These are phyloP conservation scores for Thielaviopsis cerberus DNA, from an alignment of 2,329 filamentous ascomycete genomes.

Conservation along the genomic window DNA sequence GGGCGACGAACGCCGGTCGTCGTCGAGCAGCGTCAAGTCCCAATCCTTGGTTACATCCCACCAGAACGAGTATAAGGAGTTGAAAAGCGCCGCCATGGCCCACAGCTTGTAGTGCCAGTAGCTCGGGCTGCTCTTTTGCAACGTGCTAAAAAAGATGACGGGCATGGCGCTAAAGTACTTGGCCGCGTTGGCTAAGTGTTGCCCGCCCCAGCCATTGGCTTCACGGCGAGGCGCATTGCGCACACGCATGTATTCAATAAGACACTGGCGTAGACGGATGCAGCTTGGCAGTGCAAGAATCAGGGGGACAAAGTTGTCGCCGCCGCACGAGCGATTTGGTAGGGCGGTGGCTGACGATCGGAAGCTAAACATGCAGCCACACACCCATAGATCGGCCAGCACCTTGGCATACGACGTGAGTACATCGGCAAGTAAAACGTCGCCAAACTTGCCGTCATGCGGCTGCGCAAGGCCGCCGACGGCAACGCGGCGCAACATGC, in stretches of 20 bases:
- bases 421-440: constrained; percentile 83
- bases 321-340: constrained; percentile 68
- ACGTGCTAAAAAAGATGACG: constrained; percentile 61
- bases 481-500: constrained; percentile 57
- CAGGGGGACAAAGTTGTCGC: constrained; percentile 59
- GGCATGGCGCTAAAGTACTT: constrained; percentile 94
- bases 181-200: constrained; percentile 79
- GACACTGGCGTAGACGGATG: constrained; percentile 78
- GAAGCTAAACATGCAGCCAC: constrained; percentile 69
- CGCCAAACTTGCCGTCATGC: constrained; percentile 82
- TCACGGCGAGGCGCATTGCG: constrained; percentile 35
- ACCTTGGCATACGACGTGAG: constrained; percentile 90
- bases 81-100: constrained; percentile 56
- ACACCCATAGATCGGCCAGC: constrained; percentile 73
- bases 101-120: constrained; percentile 37
- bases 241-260: constrained; percentile 71
- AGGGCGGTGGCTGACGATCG: constrained; percentile 57
- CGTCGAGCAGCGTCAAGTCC: constrained; percentile 71
- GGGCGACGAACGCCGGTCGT: constrained; percentile 34
- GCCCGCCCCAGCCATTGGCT: constrained; percentile 53
- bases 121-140: constrained; percentile 41
- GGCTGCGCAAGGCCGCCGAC: constrained; percentile 74
- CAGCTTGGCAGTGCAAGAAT: constrained; percentile 67
- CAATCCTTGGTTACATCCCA: constrained; percentile 96
- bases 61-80: constrained; percentile 91